A percentile compares a stretch with the other conserved stretches of the same genome.
Conservation (phyloP, 495 filamentous ascomycete genomes). For the Opeltia flavorubescens region DNA sequence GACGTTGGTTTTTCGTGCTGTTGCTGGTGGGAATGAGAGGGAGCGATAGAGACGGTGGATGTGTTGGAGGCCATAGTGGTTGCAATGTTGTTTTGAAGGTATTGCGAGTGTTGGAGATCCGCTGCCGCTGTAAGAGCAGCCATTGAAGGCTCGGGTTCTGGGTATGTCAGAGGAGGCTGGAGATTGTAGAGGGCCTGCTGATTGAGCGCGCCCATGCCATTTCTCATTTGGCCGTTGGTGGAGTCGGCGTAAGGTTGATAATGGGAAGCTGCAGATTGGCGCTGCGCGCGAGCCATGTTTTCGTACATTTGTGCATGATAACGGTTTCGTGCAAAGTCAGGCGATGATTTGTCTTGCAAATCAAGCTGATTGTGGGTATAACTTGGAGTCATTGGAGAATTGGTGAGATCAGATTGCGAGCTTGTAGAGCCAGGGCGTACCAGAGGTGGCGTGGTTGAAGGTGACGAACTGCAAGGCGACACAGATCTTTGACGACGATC, state of each 20-base stretch:
- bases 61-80: slow-evolving; percentile 13
- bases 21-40: neutral
- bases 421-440: slow-evolving; percentile 20
- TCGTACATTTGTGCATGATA: neutral
- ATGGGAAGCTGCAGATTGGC: slow-evolving; percentile 5
- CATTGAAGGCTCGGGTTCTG: slow-evolving; percentile 13
- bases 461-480: slow-evolving; percentile 14
- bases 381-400: slow-evolving; percentile 18
- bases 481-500: slow-evolving; percentile 7
- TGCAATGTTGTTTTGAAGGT: slow-evolving; percentile 18
- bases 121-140: slow-evolving; percentile 11
- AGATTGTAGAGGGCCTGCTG: slow-evolving; percentile 8
- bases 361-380: slow-evolving; percentile 15
- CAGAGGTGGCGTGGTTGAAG: slow-evolving; percentile 23
- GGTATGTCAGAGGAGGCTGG: slow-evolving; percentile 1
- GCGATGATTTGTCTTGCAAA: slow-evolving; percentile 6
- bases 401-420: slow-evolving; percentile 17
- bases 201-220: slow-evolving; percentile 13
- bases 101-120: slow-evolving; percentile 19
- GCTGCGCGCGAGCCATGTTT: slow-evolving; percentile 15
- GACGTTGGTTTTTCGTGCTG: neutral
- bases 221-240: neutral
- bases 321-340: slow-evolving; percentile 7
- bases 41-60: slow-evolving; percentile 2
- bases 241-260: neutral